These are phyloP conservation scores for Lodderomyces theae DNA, from an alignment of 1,139 yeast genomes.

Conservation along the genomic window DNA sequence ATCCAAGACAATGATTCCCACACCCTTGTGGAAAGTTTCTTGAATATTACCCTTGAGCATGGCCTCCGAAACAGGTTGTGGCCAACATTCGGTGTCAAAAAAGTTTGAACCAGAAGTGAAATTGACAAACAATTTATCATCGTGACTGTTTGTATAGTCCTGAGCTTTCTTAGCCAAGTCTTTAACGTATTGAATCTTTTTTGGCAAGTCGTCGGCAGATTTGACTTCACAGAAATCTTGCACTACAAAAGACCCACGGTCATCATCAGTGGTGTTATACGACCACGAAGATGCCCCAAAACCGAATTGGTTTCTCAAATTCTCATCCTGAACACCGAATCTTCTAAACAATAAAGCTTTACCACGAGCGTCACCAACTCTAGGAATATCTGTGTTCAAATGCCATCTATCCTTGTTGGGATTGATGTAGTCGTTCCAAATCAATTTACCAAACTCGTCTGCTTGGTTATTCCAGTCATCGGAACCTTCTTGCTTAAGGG, in stretches of 20 bases:
- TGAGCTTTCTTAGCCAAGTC: constrained; percentile 54
- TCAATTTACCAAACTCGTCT: constrained; percentile 64
- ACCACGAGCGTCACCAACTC: constrained; percentile 62
- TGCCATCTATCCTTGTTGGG: constrained; percentile 59
- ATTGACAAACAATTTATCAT: constrained; percentile 64
- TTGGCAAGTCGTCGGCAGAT: constrained; percentile 49
- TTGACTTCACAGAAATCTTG: constrained; percentile 76
- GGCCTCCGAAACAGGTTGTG: constrained; percentile 59
- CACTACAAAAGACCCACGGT: constrained; percentile 59
- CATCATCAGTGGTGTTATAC: constrained; percentile 66
- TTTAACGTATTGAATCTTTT: constrained; percentile 58
- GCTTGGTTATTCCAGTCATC: constrained; percentile 59
- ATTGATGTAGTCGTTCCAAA: constrained; percentile 59
- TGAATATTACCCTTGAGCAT: constrained; percentile 47
- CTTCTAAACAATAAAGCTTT: constrained; percentile 67
- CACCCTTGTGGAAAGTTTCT: constrained; percentile 50
- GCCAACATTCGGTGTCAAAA: constrained; percentile 75
- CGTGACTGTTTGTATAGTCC: constrained; percentile 46
- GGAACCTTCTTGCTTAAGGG: constrained; percentile 74
- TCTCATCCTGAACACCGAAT: constrained; percentile 56
- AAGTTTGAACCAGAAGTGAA: constrained; percentile 76
- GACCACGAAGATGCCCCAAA: constrained; percentile 68
- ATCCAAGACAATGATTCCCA: constrained; percentile 65
- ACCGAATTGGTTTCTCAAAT: constrained; percentile 50
- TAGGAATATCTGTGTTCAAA: constrained; percentile 55